phyloP scores from a whole-genome alignment of 176 grass and related monocot species.

The Elaeis guineensis region DNA sequence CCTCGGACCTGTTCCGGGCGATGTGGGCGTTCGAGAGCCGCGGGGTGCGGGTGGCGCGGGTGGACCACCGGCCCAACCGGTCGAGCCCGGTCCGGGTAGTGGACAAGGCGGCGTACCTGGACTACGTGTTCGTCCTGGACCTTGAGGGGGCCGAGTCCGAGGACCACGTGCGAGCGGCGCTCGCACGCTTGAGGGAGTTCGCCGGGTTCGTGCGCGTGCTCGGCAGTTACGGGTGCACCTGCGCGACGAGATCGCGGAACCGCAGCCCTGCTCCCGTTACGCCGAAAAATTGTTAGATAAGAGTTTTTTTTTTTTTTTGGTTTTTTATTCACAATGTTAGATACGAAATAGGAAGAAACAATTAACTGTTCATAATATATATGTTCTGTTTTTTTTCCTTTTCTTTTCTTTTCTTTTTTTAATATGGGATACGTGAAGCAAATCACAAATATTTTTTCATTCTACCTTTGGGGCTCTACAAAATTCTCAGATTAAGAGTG shows the following conservation, averaged over 20 bases:
- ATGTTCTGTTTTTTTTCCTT: too few species aligned
- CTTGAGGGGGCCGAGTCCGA: conserved; percentile 10
- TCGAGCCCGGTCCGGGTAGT: not conserved
- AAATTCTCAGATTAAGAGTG: too few species aligned
- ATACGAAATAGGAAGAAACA: too few species aligned
- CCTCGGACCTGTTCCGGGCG: conserved; percentile 1
- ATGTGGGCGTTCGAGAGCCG: conserved; percentile 4
- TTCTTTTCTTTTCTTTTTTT: too few species aligned
- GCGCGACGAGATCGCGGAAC: not conserved
- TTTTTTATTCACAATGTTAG: too few species aligned
- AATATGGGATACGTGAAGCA: too few species aligned
- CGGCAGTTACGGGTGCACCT: conserved; percentile 15
- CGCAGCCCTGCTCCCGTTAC: too few species aligned
- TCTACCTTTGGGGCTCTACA: too few species aligned
- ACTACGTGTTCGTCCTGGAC: conserved; percentile 34
- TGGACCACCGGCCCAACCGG: conserved; percentile 3
- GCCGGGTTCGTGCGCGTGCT: conserved; percentile 16
- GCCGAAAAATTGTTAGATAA: too few species aligned
- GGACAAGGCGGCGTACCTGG: conserved; percentile 2
- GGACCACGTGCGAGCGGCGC: not conserved
- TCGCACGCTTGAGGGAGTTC: conserved; percentile 12
- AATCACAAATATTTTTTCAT: too few species aligned
- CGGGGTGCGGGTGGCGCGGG: not conserved
- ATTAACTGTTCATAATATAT: too few species aligned
- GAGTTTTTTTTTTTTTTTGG: too few species aligned